phyloP scores from a whole-genome alignment of 768 basidiomycete species.

The Hirschioporus abietinus region DNA sequence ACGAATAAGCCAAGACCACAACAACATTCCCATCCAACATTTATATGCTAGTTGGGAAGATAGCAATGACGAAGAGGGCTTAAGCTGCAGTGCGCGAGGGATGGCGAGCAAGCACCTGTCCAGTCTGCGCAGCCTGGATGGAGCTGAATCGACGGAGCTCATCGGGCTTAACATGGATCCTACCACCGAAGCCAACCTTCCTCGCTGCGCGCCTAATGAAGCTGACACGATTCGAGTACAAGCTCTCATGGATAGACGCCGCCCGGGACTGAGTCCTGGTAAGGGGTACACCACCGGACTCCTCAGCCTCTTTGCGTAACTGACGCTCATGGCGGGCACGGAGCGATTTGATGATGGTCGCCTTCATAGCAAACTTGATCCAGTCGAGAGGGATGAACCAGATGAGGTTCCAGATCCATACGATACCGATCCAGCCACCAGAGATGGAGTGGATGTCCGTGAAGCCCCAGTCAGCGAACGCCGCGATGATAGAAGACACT shows the following conservation, averaged over 20 bases:
- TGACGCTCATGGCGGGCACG: conserved; percentile 56
- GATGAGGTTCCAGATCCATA: conserved; percentile 95
- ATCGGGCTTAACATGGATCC: conserved; percentile 75
- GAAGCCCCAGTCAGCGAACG: conserved; percentile 92
- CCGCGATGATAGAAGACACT: conserved; percentile 93
- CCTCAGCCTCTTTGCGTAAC: conserved; percentile 32
- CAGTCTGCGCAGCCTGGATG: conserved; percentile 78
- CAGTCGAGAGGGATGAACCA: conserved; percentile 96
- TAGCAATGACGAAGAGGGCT: conserved; percentile 12
- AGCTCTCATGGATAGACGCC: conserved; percentile 82
- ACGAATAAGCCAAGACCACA: neutral
- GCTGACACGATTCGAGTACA: conserved; percentile 92
- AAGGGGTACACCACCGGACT: conserved; percentile 58
- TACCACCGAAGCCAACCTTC: conserved; percentile 84
- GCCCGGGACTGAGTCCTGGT: conserved; percentile 86
- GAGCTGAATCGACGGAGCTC: conserved; percentile 83
- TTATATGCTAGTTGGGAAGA: neutral
- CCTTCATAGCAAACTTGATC: conserved; percentile 97
- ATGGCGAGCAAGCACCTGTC: conserved; percentile 71
- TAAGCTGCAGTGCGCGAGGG: conserved; percentile 52
- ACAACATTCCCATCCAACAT: neutral
- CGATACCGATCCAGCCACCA: conserved; percentile 94
- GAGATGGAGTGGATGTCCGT: conserved; percentile 74
- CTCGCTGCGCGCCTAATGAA: conserved; percentile 87
- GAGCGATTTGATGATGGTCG: conserved; percentile 80